Conservation (phyloP, 257 asterid genomes). For the Lantana camara region DNA sequence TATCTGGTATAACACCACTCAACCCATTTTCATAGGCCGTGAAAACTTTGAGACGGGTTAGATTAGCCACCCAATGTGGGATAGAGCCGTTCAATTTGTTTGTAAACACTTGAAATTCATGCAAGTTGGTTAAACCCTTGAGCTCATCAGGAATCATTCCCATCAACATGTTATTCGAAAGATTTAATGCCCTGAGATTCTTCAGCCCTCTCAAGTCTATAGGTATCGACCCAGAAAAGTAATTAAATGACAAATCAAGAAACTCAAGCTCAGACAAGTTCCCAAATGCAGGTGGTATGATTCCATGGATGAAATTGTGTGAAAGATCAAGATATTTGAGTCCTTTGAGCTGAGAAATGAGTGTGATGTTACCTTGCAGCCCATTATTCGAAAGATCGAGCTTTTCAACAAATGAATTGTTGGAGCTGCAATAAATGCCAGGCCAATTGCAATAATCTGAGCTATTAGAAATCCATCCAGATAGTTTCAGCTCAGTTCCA, state of each 20-base stretch:
- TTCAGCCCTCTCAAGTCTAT: slow-evolving; percentile 49
- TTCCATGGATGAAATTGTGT: slow-evolving; percentile 53
- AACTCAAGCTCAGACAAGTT: slow-evolving; percentile 53
- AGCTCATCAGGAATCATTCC: slow-evolving; percentile 74
- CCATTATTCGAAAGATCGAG: slow-evolving; percentile 58
- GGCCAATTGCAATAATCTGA: slow-evolving; percentile 59
- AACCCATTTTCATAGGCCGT: slow-evolving; percentile 66
- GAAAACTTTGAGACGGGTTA: slow-evolving; percentile 50
- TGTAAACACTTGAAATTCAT: slow-evolving; percentile 51
- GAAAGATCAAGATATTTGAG: slow-evolving; percentile 66
- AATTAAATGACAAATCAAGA: slow-evolving; percentile 68
- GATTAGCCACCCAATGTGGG: slow-evolving; percentile 60
- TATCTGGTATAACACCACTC: slow-evolving; percentile 52
- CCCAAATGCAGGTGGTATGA: slow-evolving; percentile 53
- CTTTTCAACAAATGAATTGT: slow-evolving; percentile 51
- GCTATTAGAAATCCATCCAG: slow-evolving; percentile 51
- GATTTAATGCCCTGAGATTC: slow-evolving; percentile 58
- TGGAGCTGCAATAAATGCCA: slow-evolving; percentile 57
- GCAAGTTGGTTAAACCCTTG: slow-evolving; percentile 42
- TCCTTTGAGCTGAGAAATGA: slow-evolving; percentile 58
- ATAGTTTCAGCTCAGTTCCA: slow-evolving; percentile 46
- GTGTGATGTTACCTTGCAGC: slow-evolving; percentile 64
- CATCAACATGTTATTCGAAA: slow-evolving; percentile 54
- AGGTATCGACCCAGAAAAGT: slow-evolving; percentile 52
- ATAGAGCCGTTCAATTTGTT: slow-evolving; percentile 60